Evolutionary conservation across 1,139 yeast species (phyloP).

Genomic region (Torulaspora pretoriensis): DNA sequence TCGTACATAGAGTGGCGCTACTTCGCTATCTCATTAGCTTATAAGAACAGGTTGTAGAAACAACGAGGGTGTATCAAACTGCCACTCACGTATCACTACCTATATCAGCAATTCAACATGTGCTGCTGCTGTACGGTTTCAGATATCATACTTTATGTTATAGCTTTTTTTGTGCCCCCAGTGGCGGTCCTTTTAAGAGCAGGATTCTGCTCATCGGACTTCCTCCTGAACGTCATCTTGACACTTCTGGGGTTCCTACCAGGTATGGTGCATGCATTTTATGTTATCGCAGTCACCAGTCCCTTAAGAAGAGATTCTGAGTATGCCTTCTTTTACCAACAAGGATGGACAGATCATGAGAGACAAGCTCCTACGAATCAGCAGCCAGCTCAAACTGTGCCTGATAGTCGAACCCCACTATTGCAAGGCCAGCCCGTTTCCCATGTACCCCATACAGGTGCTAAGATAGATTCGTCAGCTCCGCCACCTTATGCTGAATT

Average conservation of each 20-base stretch:
- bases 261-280: slow-evolving; percentile 68
- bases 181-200: slow-evolving; percentile 34
- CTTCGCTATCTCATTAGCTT: background rate
- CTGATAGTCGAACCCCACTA: slow-evolving; percentile 9
- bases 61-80: too few relatives aligned
- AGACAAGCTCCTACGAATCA: slow-evolving; percentile 14
- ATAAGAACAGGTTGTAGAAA: background rate
- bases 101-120: slow-evolving; percentile 13
- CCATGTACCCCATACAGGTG: slow-evolving; percentile 7
- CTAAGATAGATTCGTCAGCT: slow-evolving; percentile 9
- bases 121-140: slow-evolving; percentile 34
- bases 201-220: slow-evolving; percentile 34
- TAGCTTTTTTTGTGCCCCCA: slow-evolving; percentile 36
- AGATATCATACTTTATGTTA: slow-evolving; percentile 31
- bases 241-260: slow-evolving; percentile 79
- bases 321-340: slow-evolving; percentile 29
- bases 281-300: slow-evolving; percentile 39
- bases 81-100: too few relatives aligned
- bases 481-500: slow-evolving; percentile 17
- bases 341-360: slow-evolving; percentile 35
- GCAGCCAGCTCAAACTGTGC: background rate
- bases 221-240: slow-evolving; percentile 69
- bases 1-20: slow-evolving; percentile 6
- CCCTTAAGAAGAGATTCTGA: slow-evolving; percentile 29
- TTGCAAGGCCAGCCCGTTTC: slow-evolving; percentile 9